Evolutionary conservation across 2,329 filamentous ascomycete species (phyloP).

Genomic region (Beauveria pseudobassiana): DNA sequence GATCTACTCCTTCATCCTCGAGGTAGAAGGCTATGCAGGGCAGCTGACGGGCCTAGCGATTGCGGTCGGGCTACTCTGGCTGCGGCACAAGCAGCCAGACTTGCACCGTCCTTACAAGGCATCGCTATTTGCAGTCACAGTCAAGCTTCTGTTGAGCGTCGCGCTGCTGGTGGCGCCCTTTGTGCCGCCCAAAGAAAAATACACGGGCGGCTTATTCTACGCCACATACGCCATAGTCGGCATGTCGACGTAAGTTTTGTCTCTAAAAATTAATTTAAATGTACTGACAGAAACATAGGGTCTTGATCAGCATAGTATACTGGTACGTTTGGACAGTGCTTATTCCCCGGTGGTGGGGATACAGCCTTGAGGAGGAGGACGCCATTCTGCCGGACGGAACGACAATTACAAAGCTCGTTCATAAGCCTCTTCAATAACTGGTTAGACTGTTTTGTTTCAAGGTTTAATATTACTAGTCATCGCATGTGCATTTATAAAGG

Average conservation of each 20-base stretch:
- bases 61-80: constrained; percentile 49
- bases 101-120: constrained; percentile 57
- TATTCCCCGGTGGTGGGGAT: constrained; percentile 51
- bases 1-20: constrained; percentile 66
- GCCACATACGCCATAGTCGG: constrained; percentile 48
- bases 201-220: constrained; percentile 40
- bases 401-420: constrained; percentile 50
- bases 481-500: too few species aligned
- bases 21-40: constrained; percentile 62
- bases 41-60: constrained; percentile 53
- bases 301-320: constrained; percentile 53
- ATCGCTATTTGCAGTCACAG: constrained; percentile 51
- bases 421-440: constrained; percentile 14
- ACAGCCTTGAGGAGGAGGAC: constrained; percentile 54
- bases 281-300: constrained; percentile 27
- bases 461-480: too few species aligned
- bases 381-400: constrained; percentile 60
- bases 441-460: neutral
- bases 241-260: constrained; percentile 39
- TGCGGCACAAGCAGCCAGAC: constrained; percentile 52
- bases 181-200: constrained; percentile 46
- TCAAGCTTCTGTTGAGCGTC: constrained; percentile 46
- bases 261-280: neutral
- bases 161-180: constrained; percentile 54
- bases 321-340: constrained; percentile 62